Conservation (phyloP, 2,329 filamentous ascomycete genomes). For the Verticillium alfalfae region DNA sequence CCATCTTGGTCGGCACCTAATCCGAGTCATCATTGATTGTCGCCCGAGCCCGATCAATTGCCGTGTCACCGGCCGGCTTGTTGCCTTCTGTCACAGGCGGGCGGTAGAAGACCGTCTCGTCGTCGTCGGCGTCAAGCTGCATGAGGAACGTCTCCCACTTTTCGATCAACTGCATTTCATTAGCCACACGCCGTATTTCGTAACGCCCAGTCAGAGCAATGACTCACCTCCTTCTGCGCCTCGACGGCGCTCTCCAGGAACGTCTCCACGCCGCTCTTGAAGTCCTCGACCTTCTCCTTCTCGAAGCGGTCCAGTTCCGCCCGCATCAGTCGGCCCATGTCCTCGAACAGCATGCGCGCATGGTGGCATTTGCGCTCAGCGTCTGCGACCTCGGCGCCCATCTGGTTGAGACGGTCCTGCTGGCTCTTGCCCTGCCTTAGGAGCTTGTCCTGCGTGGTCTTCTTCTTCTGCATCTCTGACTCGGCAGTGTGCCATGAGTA, state of each 20-base stretch:
- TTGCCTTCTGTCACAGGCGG: slow-evolving; percentile 51
- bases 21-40: slow-evolving; percentile 57
- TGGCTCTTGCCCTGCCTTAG: slow-evolving; percentile 90
- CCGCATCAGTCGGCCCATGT: slow-evolving; percentile 93
- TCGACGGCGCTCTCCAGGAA: slow-evolving; percentile 96
- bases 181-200: slow-evolving; percentile 6
- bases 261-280: slow-evolving; percentile 96
- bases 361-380: slow-evolving; percentile 91
- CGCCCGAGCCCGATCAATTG: slow-evolving; percentile 53
- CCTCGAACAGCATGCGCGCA: slow-evolving; percentile 83
- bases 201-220: neutral
- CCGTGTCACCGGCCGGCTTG: slow-evolving; percentile 50
- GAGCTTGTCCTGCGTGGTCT: slow-evolving; percentile 87
- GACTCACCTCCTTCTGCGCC: slow-evolving; percentile 90
- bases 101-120: slow-evolving; percentile 63
- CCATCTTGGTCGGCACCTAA: slow-evolving; percentile 23
- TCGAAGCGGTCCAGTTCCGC: slow-evolving; percentile 90
- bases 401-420: slow-evolving; percentile 89
- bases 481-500: slow-evolving; percentile 92
- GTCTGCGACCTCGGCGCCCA: slow-evolving; percentile 89
- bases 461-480: slow-evolving; percentile 84
- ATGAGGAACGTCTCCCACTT: slow-evolving; percentile 98
- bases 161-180: slow-evolving; percentile 56
- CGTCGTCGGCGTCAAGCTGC: slow-evolving; percentile 91
- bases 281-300: slow-evolving; percentile 96